These are phyloP conservation scores for Geotrichum carabidarum DNA, from an alignment of 1,139 yeast species.

Conservation along the genomic window DNA sequence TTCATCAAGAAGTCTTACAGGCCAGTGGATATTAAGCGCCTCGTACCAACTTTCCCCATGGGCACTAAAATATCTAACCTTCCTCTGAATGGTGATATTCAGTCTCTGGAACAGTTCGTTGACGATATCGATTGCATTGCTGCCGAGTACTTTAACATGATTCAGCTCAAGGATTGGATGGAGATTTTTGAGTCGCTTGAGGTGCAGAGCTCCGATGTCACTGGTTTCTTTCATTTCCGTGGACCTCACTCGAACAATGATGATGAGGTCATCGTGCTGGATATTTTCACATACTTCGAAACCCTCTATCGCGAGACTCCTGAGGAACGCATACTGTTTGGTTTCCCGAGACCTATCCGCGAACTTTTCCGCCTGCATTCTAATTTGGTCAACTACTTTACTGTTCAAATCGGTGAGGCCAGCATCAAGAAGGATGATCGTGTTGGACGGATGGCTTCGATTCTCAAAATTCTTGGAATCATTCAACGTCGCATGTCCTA, in stretches of 20 bases:
- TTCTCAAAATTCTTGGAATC: slow-evolving; percentile 63
- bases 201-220: slow-evolving; percentile 51
- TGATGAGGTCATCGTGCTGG: slow-evolving; percentile 59
- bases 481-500: slow-evolving; percentile 65
- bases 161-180: slow-evolving; percentile 75
- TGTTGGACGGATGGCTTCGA: slow-evolving; percentile 62
- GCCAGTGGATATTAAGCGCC: slow-evolving; percentile 47
- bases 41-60: slow-evolving; percentile 27
- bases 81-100: slow-evolving; percentile 26
- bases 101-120: slow-evolving; percentile 50
- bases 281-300: slow-evolving; percentile 66
- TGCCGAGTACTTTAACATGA: slow-evolving; percentile 53
- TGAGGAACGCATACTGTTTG: slow-evolving; percentile 38
- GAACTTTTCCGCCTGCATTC: slow-evolving; percentile 62
- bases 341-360: slow-evolving; percentile 67
- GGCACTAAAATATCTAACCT: slow-evolving; percentile 27
- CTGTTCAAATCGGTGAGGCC: slow-evolving; percentile 60
- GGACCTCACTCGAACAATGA: slow-evolving; percentile 45
- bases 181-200: slow-evolving; percentile 70
- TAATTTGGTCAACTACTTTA: slow-evolving; percentile 61
- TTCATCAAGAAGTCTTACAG: slow-evolving; percentile 77
- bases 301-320: slow-evolving; percentile 42
- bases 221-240: slow-evolving; percentile 57
- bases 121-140: slow-evolving; percentile 61
- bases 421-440: slow-evolving; percentile 50